phyloP scores from a whole-genome alignment of 495 filamentous ascomycete species.

The Aspergillus diversus region DNA sequence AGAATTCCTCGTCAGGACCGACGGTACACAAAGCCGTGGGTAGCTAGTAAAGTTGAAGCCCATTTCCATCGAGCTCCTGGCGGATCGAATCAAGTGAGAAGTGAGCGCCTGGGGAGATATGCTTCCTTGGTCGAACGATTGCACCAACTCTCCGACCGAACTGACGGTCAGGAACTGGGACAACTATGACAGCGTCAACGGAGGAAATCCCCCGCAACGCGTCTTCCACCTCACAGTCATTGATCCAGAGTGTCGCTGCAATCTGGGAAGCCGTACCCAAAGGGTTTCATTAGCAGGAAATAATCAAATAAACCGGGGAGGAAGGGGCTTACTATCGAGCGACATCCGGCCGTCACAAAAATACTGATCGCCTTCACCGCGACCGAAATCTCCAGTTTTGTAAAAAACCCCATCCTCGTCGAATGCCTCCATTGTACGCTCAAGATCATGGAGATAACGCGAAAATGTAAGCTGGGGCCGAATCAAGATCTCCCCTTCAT shows the following conservation, averaged over 20 bases:
- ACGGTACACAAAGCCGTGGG: neutral
- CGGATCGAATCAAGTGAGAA: neutral
- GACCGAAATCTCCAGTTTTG: neutral
- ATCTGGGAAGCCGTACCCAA: neutral
- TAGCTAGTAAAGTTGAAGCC: neutral
- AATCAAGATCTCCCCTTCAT: neutral
- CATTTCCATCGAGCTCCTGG: neutral
- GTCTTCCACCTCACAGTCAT: neutral
- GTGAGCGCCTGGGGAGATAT: neutral
- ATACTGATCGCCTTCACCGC: neutral
- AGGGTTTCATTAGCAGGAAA: neutral
- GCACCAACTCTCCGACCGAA: neutral
- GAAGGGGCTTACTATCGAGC: neutral
- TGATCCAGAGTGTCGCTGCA: neutral
- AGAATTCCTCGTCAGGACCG: neutral
- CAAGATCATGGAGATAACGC: neutral
- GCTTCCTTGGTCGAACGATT: neutral
- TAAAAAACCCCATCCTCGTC: neutral
- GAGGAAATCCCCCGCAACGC: neutral
- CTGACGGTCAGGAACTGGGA: neutral
- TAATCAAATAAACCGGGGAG: neutral
- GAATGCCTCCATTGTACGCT: neutral
- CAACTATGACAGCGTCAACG: neutral
- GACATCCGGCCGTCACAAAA: neutral
- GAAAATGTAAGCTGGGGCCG: neutral